phyloP scores from a whole-genome alignment of 495 filamentous ascomycete genomes.

The Neurospora tetraspora region DNA sequence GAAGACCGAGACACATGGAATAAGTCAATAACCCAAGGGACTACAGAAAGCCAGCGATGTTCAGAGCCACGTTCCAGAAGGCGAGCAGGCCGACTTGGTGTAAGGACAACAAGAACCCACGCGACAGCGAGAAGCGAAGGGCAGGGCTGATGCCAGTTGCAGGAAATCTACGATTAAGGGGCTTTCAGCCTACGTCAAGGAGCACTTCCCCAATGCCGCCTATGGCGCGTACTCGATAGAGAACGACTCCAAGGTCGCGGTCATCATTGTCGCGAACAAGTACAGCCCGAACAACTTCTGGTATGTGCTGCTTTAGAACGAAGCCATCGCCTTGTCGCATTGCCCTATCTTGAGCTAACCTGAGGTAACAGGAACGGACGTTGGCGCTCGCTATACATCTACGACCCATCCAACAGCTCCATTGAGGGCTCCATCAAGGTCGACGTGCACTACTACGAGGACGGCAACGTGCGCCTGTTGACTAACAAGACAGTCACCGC shows the following conservation, averaged over 20 bases:
- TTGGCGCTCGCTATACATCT: constrained; percentile 83
- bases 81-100: constrained; percentile 69
- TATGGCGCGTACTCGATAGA: constrained; percentile 74
- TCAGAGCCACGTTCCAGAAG: constrained; percentile 74
- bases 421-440: constrained; percentile 64
- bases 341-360: background rate
- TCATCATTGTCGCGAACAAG: constrained; percentile 85
- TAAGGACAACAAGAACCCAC: constrained; percentile 26
- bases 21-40: background rate
- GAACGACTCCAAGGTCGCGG: constrained; percentile 62
- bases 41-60: constrained; percentile 69
- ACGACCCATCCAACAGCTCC: constrained; percentile 50
- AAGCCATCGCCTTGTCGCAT: background rate
- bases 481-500: constrained; percentile 65
- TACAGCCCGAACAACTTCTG: constrained; percentile 98
- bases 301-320: constrained; percentile 33
- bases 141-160: constrained; percentile 1
- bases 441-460: constrained; percentile 99
- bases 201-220: constrained; percentile 80
- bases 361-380: constrained; percentile 68
- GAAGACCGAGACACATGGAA: background rate
- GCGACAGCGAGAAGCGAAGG: background rate
- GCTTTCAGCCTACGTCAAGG: constrained; percentile 63
- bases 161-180: constrained; percentile 76
- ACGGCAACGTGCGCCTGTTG: constrained; percentile 89